Evolutionary conservation across 1,284 basidiomycete species (phyloP).

Genomic region (Athelia psychrophila): DNA sequence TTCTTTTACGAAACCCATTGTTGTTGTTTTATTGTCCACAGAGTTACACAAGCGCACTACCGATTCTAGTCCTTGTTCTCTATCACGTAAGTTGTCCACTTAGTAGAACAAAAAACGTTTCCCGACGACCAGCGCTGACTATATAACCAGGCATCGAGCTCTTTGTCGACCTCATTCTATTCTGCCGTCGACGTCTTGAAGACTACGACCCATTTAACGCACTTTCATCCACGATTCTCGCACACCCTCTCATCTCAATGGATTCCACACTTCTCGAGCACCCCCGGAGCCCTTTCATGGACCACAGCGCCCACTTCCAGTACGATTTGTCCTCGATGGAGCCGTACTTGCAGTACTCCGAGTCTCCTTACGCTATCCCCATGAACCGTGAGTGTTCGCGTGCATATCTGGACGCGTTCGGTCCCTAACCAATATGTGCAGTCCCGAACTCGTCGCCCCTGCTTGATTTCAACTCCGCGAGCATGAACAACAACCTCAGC

Average conservation of each 20-base stretch:
- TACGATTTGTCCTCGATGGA: conserved; percentile 57
- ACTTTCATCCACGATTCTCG: conserved; percentile 22
- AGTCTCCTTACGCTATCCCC: conserved; percentile 42
- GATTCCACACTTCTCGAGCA: conserved; percentile 49
- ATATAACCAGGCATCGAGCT: conserved; percentile 14
- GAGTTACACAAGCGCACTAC: background rate
- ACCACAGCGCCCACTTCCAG: conserved; percentile 54
- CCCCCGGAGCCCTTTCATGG: conserved; percentile 40
- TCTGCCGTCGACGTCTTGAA: conserved; percentile 12
- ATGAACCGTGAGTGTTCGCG: conserved; percentile 38
- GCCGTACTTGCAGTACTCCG: conserved; percentile 48
- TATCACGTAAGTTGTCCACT: conserved; percentile 1
- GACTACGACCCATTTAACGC: conserved; percentile 10
- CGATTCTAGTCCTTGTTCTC: conserved; percentile 5
- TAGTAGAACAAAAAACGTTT: too few species aligned
- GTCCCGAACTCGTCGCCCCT: conserved; percentile 42
- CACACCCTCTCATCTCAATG: conserved; percentile 24
- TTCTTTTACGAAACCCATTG: conserved; percentile 13
- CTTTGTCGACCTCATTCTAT: conserved; percentile 37
- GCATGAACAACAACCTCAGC: conserved; percentile 50
- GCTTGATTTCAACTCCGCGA: conserved; percentile 60
- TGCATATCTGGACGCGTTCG: background rate
- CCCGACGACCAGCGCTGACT: conserved; percentile 19
- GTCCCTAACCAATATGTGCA: conserved; percentile 14
- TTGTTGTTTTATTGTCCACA: conserved; percentile 8